Conservation (phyloP, 108 stramenopile species). For the Cylindrotheca fusiformis region DNA sequence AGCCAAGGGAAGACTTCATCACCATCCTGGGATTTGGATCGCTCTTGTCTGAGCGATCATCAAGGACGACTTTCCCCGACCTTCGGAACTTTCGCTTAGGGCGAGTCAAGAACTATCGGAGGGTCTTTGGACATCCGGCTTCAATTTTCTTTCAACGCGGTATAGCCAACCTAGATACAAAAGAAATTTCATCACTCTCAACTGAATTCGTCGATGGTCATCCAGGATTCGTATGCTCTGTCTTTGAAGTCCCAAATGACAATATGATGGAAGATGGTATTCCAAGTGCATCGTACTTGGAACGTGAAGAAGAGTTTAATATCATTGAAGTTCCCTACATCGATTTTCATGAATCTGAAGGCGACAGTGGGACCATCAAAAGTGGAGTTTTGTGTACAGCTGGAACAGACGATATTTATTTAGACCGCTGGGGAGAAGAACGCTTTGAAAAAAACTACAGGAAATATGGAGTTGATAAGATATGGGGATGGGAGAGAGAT, state of each 20-base stretch:
- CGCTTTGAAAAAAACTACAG: slow-evolving; percentile 53
- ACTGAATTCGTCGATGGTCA: slow-evolving; percentile 46
- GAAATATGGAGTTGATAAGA: slow-evolving; percentile 61
- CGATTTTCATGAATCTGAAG: neutral
- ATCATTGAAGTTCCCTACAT: slow-evolving; percentile 27
- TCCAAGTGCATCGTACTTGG: slow-evolving; percentile 40
- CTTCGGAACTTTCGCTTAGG: slow-evolving; percentile 74
- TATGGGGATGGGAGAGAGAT: slow-evolving; percentile 76
- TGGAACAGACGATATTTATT: slow-evolving; percentile 67
- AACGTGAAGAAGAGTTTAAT: slow-evolving; percentile 71
- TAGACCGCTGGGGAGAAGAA: slow-evolving; percentile 61
- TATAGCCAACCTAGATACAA: slow-evolving; percentile 69
- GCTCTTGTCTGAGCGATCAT: slow-evolving; percentile 60
- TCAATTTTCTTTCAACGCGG: slow-evolving; percentile 80
- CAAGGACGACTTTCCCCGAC: slow-evolving; percentile 72
- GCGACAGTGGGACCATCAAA: neutral
- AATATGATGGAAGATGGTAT: slow-evolving; percentile 24
- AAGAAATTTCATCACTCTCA: slow-evolving; percentile 73
- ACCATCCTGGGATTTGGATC: slow-evolving; percentile 85
- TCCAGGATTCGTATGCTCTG: slow-evolving; percentile 58
- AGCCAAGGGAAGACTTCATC: slow-evolving; percentile 11
- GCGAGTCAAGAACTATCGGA: slow-evolving; percentile 70
- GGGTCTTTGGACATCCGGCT: slow-evolving; percentile 81
- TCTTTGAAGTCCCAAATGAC: slow-evolving; percentile 73
- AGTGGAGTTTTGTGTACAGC: slow-evolving; percentile 60